phyloP scores from a whole-genome alignment of 495 filamentous ascomycete species.

The Haplographium delicatum region DNA sequence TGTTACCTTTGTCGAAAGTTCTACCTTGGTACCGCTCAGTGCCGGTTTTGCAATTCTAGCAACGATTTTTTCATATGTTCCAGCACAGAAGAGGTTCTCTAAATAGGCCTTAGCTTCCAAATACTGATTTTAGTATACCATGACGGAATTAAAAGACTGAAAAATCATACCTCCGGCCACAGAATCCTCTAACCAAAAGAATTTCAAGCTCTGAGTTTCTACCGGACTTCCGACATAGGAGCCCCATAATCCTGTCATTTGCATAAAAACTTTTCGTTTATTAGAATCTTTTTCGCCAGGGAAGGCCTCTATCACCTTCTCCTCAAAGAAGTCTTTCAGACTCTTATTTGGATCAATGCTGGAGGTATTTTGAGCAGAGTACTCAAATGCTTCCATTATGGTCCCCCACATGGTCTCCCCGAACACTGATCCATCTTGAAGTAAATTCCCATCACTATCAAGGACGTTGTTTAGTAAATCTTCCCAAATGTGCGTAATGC shows the following conservation, averaged over 20 bases:
- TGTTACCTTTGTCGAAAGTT: constrained; percentile 52
- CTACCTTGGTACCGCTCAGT: constrained; percentile 56
- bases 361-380: constrained; percentile 63
- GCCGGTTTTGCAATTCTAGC: constrained; percentile 59
- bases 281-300: constrained; percentile 41
- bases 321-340: constrained; percentile 70
- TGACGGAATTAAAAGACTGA: background rate
- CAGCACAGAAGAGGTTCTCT: constrained; percentile 88
- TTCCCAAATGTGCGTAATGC: constrained; percentile 53
- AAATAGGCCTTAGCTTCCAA: background rate
- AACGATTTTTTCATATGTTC: constrained; percentile 77
- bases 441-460: constrained; percentile 53
- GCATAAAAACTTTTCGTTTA: constrained; percentile 39
- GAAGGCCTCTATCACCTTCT: constrained; percentile 50
- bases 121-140: background rate
- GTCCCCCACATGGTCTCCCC: constrained; percentile 66
- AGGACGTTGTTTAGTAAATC: constrained; percentile 52
- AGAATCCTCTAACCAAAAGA: constrained; percentile 92
- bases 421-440: constrained; percentile 46
- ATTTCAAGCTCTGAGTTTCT: constrained; percentile 76
- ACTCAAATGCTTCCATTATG: constrained; percentile 70
- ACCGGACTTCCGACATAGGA: constrained; percentile 79
- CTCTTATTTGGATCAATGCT: constrained; percentile 62
- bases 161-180: constrained; percentile 71
- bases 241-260: constrained; percentile 76